Evolutionary conservation across 73 alveolate species (phyloP), one percentile per base, ranked within the genome.

Genomic region (Uronychia setigera): DNA sequence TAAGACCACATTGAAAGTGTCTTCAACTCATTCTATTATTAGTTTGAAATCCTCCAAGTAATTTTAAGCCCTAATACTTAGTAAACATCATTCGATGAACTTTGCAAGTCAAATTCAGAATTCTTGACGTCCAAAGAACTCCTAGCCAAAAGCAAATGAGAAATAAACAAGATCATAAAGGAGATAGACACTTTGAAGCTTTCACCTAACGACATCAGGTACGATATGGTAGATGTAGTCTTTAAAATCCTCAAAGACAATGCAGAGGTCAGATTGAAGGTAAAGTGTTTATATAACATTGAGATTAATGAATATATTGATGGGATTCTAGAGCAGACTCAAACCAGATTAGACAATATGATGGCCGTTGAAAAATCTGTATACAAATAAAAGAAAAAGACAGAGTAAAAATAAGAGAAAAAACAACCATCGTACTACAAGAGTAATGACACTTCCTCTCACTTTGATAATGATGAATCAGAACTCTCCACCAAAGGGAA

Each of bases 221-320:
- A 76, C 76, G 91, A 83, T 29, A 29, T 83, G 26, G 46, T 83
- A 33, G 25, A 26, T 25, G 33, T 74, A 80, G 59, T 83, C 58
- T 76, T 76, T 59, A 74, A 83, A n/a, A 83, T 83, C 84, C 29
- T 83, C 0, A 14, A n/a, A 1, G 85, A 83, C 79, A 83, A 74
- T 80, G 32, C 34, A 32, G 14, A 14, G 25, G 29, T 27, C 59
- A 1, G n/a, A 59, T 33, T 76, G 14, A 25, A 67, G 32, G 32
- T 26, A 67, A 67, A 26, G 67, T 19, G 19, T 46, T n/a, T n/a
- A 19, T 11, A 46, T 46, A 19, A 46, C 67, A 46, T 5, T 67
- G 27, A 67, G 32, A 67, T 67, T 5, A 67, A 67, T 30, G 32
- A 67, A 26, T 67, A 67, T 30, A 67, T 67, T 26, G 79, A 67